Evolutionary conservation across 1,139 yeast genomes (phyloP).

Genomic region (Yamadazyma epiphylla): DNA sequence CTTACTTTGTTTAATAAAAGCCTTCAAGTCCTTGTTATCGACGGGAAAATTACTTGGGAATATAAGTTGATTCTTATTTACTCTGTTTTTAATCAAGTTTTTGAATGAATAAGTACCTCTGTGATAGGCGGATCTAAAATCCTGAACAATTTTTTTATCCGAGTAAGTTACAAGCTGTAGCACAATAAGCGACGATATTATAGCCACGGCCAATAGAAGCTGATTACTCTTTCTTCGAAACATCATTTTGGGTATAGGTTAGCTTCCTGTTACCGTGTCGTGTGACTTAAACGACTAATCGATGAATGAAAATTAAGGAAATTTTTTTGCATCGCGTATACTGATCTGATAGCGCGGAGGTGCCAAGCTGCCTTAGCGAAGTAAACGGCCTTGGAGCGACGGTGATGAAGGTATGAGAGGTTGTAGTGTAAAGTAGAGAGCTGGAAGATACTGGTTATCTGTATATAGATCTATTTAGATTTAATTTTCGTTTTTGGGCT

Average conservation of each 20-base stretch:
- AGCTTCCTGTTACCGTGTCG: not conserved
- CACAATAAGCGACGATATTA: constrained; percentile 2
- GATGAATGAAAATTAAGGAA: no score
- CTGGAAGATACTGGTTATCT: no score
- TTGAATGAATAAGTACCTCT: constrained; percentile 9
- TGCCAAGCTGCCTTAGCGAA: no score
- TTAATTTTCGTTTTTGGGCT: no score
- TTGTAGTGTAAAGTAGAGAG: no score
- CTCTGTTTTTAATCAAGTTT: constrained; percentile 7
- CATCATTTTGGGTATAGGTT: not conserved
- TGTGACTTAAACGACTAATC: no score
- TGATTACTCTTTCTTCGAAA: not conserved
- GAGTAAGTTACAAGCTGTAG: constrained; percentile 5
- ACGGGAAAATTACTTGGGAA: constrained; percentile 17
- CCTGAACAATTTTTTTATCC: constrained; percentile 3
- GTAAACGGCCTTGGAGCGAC: no score
- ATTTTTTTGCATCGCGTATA: no score
- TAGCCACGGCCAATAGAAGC: not conserved
- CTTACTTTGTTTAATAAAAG: constrained; percentile 10
- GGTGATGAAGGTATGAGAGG: no score
- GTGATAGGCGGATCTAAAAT: constrained; percentile 13
- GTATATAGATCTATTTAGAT: no score
- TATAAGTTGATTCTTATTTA: constrained; percentile 16
- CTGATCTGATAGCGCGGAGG: no score
- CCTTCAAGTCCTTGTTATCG: constrained; percentile 10